phyloP scores from a whole-genome alignment of 202 grass and related monocot species.

The Zizania palustris region DNA sequence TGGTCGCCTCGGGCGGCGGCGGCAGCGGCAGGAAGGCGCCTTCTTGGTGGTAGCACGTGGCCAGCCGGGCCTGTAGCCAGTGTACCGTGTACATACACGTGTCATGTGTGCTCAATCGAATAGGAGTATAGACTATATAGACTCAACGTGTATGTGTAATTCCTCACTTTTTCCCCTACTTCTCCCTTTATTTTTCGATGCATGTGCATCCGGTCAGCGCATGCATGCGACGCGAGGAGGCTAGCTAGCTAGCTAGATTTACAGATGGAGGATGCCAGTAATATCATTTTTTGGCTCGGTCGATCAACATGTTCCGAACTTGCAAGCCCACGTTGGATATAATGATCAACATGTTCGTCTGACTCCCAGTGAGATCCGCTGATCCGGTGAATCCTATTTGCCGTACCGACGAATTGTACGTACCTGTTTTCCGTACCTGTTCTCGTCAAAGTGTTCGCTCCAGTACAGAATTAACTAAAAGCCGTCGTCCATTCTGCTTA shows the following conservation, averaged over 20 bases:
- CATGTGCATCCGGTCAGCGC: not conserved
- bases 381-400: conserved; percentile 4
- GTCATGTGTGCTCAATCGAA: conserved; percentile 20
- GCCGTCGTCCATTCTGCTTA: not conserved
- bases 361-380: conserved; percentile 16
- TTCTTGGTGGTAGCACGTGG: conserved; percentile 42
- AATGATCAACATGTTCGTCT: not conserved
- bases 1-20: conserved; percentile 49
- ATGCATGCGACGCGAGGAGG: conserved; percentile 22
- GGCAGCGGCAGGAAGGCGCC: conserved; percentile 39
- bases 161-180: not conserved
- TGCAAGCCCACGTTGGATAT: conserved; percentile 20
- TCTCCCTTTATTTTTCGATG: not conserved
- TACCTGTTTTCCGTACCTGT: no score
- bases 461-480: not conserved
- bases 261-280: conserved; percentile 23
- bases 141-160: not conserved
- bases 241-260: not conserved
- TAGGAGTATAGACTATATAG: not conserved
- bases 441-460: not conserved
- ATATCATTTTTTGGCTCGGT: not conserved
- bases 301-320: conserved; percentile 21
- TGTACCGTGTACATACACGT: conserved; percentile 47
- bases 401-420: not conserved
- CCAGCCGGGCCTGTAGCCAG: conserved; percentile 10